These are phyloP conservation scores for Colletotrichum aenigma DNA, from an alignment of 2,329 filamentous ascomycete genomes.

Conservation along the genomic window DNA sequence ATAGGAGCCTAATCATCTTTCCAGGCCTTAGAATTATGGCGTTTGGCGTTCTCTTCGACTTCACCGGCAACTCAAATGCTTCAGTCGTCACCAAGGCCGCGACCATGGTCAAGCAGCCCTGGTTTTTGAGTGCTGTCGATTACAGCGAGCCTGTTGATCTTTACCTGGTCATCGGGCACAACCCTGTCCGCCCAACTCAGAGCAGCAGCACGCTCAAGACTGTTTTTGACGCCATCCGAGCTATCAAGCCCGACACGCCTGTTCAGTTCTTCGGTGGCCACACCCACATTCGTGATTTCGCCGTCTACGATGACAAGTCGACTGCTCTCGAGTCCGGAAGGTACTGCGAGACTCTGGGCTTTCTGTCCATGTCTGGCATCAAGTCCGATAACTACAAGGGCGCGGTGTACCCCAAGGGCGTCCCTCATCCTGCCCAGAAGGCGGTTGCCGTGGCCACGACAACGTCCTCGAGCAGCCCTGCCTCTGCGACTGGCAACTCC, in stretches of 20 bases:
- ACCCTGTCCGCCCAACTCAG: conserved; percentile 53
- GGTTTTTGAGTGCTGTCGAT: conserved; percentile 65
- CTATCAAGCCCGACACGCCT: conserved; percentile 58
- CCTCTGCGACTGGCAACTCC: conserved; percentile 28
- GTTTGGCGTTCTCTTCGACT: conserved; percentile 49
- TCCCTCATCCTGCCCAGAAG: conserved; percentile 42
- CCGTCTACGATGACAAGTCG: conserved; percentile 64
- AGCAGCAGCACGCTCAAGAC: conserved; percentile 45
- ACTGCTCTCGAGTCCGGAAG: conserved; percentile 67
- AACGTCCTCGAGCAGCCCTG: neutral
- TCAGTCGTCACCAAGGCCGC: conserved; percentile 63
- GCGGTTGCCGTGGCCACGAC: conserved; percentile 24
- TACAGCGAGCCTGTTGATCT: conserved; percentile 61
- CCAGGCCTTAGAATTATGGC: conserved; percentile 44
- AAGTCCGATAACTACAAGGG: conserved; percentile 44
- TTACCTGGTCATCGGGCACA: conserved; percentile 69
- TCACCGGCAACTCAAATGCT: conserved; percentile 62
- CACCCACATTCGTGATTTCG: conserved; percentile 68
- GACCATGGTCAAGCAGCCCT: conserved; percentile 55
- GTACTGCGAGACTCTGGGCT: conserved; percentile 73
- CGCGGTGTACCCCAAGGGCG: conserved; percentile 36
- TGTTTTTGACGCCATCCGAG: conserved; percentile 63
- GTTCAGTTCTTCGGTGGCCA: conserved; percentile 71
- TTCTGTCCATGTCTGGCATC: conserved; percentile 68
- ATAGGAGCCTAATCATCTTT: accelerated